phyloP scores from a whole-genome alignment of 2,329 filamentous ascomycete genomes.

The Colletotrichum lentis region DNA sequence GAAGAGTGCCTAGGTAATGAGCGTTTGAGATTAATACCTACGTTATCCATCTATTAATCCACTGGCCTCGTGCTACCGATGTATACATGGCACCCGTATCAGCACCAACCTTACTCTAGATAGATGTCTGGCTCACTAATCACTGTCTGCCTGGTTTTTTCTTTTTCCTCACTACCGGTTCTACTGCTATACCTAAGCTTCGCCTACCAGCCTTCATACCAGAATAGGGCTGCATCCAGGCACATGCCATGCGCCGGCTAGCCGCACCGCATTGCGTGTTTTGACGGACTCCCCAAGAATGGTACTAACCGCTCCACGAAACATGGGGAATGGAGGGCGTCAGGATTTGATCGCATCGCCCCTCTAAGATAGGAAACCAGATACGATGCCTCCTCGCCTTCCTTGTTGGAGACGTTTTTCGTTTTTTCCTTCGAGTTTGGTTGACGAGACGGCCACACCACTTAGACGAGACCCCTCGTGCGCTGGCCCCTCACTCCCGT shows the following conservation, averaged over 20 bases:
- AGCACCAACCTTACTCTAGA: no score
- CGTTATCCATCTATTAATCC: no score
- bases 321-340: not conserved
- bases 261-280: not conserved
- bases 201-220: not conserved
- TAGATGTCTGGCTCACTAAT: no score
- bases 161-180: not conserved
- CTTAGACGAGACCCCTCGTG: not conserved
- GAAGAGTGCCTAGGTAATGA: no score
- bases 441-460: slow-evolving; percentile 12
- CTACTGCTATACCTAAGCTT: slow-evolving; percentile 15
- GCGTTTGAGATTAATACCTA: no score
- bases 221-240: slow-evolving; percentile 13
- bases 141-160: not conserved
- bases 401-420: not conserved
- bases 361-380: not conserved
- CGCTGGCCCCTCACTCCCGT: slow-evolving; percentile 25
- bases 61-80: no score
- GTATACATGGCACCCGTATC: no score
- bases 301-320: not conserved
- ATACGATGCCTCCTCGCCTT: not conserved
- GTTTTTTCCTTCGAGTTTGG: not conserved
- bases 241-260: not conserved
- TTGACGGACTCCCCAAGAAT: slow-evolving; percentile 11
- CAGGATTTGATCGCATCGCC: not conserved